Percentiles rank a stretch among this genome's conserved stretches.
These are phyloP conservation scores for Decorospora gaudefroyi DNA, from an alignment of 2,329 filamentous ascomycete genomes.

Conservation along the genomic window DNA sequence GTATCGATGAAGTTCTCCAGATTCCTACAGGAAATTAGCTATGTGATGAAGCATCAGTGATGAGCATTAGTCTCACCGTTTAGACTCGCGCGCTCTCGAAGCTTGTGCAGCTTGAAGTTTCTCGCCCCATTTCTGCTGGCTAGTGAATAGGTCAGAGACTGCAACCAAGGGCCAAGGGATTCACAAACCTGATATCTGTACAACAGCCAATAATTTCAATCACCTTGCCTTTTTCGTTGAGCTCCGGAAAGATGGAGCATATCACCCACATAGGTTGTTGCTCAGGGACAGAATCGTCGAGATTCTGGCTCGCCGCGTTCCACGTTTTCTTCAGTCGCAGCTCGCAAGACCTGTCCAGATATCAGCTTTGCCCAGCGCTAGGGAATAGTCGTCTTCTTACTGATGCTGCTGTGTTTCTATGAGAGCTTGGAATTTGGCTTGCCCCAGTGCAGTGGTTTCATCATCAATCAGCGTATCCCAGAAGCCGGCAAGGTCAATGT, in stretches of 20 bases:
- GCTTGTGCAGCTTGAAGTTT: slow-evolving; percentile 36
- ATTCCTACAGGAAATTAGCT: slow-evolving; percentile 5
- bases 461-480: slow-evolving; percentile 29
- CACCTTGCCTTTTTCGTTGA: slow-evolving; percentile 28
- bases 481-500: slow-evolving; percentile 22
- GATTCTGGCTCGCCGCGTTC: slow-evolving; percentile 25
- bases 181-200: slow-evolving; percentile 40
- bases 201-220: slow-evolving; percentile 42
- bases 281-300: slow-evolving; percentile 15
- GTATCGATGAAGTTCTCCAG: slow-evolving; percentile 44
- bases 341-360: slow-evolving; percentile 33
- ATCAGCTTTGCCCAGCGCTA: not conserved
- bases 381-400: slow-evolving; percentile 4
- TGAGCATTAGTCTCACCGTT: slow-evolving; percentile 10
- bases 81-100: slow-evolving; percentile 26
- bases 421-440: slow-evolving; percentile 22
- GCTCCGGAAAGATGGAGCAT: slow-evolving; percentile 37
- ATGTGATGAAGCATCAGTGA: not conserved
- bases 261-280: slow-evolving; percentile 38
- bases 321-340: slow-evolving; percentile 47
- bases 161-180: not conserved
- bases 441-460: slow-evolving; percentile 15
- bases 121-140: slow-evolving; percentile 46
- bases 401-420: slow-evolving; percentile 25
- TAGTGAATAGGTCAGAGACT: slow-evolving; percentile 6